Evolutionary conservation across 352 stramenopile genomes (phyloP), one percentile per base, ranked within the genome.

Genomic region (Globisporangium megalacanthum): DNA sequence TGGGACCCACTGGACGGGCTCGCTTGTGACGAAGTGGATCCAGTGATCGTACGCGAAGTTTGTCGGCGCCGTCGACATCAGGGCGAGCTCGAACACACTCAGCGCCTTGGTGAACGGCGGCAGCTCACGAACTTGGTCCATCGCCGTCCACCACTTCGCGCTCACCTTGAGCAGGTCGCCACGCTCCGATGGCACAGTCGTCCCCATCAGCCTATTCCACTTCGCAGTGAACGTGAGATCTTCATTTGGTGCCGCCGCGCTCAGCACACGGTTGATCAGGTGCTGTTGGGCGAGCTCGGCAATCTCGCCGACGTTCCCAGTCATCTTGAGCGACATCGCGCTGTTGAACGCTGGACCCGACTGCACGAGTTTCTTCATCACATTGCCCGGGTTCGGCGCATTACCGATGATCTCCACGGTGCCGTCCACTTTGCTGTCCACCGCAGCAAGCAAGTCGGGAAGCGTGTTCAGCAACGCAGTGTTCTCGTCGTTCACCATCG

Each of bases 11-110:
- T 33, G 36, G n/a, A n/a, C n/a, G n/a, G n/a, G n/a, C n/a, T n/a
- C n/a, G n/a, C n/a, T n/a, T n/a, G 55, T 61, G 33, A 61, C 13
- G 55, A 55, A 53, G 2, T 61, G 55, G 29, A 61, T 61, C 55
- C 55, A 61, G 46, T 61, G 55, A 44, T 61, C 55, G 22, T 54
- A 55, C 35, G 29, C 22, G 19, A 54, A 61, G n/a, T 55, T 36
- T n/a, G 44, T 47, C 0, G 55, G 55, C 4, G 55, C 45, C 0
- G 22, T 55, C 19, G 20, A 46, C 55, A 61, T 61, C 22, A 61
- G 45, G 19, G 48, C 48, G 14, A 55, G 55, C 20, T 61, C 55
- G 29, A 61, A 61, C 3, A 61, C 20, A 6, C 47, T 46, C 6
- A 61, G 55, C 20, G 55, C 39, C 15, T 61, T 52, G 0, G 55